Conservation (phyloP, 148 eudicot species). For the Nepenthes mirabilis region DNA sequence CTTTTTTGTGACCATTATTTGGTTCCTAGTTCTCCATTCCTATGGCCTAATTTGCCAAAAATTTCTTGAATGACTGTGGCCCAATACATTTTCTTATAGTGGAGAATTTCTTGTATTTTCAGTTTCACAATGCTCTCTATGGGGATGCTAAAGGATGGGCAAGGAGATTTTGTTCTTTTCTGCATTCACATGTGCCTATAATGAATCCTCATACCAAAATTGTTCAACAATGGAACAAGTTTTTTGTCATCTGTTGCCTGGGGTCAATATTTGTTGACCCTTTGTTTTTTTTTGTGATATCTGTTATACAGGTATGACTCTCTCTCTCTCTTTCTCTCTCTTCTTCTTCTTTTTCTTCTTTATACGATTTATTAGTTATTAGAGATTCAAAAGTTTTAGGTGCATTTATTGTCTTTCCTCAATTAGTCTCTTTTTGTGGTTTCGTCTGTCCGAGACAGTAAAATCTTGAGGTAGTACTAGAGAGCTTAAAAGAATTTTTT, state of each 20-base stretch:
- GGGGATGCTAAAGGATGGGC: slow-evolving; percentile 85
- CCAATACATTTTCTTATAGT: too few species aligned
- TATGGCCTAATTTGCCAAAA: too few species aligned
- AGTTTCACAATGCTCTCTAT: slow-evolving; percentile 44
- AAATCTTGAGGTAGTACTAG: too few species aligned
- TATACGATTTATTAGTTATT: too few species aligned
- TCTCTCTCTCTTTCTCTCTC: neutral
- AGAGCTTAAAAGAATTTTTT: too few species aligned
- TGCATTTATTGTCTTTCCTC: too few species aligned
- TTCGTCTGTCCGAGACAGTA: too few species aligned
- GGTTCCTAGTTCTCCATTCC: too few species aligned
- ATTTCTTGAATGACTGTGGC: too few species aligned
- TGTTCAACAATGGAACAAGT: slow-evolving; percentile 66
- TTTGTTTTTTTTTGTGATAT: slow-evolving; percentile 60
- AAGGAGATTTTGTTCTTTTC: slow-evolving; percentile 28
- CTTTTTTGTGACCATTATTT: too few species aligned
- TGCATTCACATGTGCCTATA: slow-evolving; percentile 36
- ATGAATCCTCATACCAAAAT: slow-evolving; percentile 68
- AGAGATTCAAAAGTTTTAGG: too few species aligned
- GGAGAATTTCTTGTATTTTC: slow-evolving; percentile 5
- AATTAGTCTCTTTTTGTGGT: too few species aligned
- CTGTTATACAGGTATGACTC: slow-evolving; percentile 28
- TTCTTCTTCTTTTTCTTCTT: neutral
- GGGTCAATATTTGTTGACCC: slow-evolving; percentile 76
- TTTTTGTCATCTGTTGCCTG: slow-evolving; percentile 58